A percentile compares a stretch with the other conserved stretches of the same genome.
phyloP scores from a whole-genome alignment of 2,329 filamentous ascomycete species.

The Endoconidiophora polonica region DNA sequence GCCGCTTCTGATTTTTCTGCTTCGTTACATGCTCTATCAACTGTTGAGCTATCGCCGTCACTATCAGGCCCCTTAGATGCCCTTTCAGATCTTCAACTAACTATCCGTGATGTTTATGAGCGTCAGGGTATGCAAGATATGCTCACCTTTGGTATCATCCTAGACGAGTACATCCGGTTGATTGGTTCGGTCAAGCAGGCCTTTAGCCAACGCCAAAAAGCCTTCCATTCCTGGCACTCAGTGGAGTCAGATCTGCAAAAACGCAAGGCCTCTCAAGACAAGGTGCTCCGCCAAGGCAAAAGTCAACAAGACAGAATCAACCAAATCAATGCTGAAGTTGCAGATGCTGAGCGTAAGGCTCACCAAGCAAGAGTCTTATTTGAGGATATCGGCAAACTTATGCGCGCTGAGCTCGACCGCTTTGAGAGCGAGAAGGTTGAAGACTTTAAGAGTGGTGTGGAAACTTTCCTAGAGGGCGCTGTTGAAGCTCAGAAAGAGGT shows the following conservation, averaged over 20 bases:
- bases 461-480: slow-evolving; percentile 92
- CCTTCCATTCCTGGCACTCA: slow-evolving; percentile 83
- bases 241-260: slow-evolving; percentile 86
- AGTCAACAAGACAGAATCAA: slow-evolving; percentile 90
- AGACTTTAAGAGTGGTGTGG: slow-evolving; percentile 95
- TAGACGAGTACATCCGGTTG: slow-evolving; percentile 93
- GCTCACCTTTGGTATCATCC: slow-evolving; percentile 87
- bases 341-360: slow-evolving; percentile 84
- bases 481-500: slow-evolving; percentile 99
- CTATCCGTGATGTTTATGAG: slow-evolving; percentile 88
- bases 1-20: slow-evolving; percentile 85
- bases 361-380: slow-evolving; percentile 82
- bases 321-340: slow-evolving; percentile 81
- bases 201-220: slow-evolving; percentile 83
- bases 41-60: slow-evolving; percentile 78
- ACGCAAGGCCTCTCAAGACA: slow-evolving; percentile 76
- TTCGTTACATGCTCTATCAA: slow-evolving; percentile 80
- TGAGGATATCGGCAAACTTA: slow-evolving; percentile 90
- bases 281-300: slow-evolving; percentile 84
- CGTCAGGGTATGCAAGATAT: slow-evolving; percentile 95
- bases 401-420: slow-evolving; percentile 78
- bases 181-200: slow-evolving; percentile 92
- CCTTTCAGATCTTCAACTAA: slow-evolving; percentile 81
- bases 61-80: slow-evolving; percentile 81
- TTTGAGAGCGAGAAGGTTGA: slow-evolving; percentile 98